These are phyloP conservation scores for Fistulinella prunicolor DNA, from an alignment of 768 basidiomycete species.

Conservation along the genomic window DNA sequence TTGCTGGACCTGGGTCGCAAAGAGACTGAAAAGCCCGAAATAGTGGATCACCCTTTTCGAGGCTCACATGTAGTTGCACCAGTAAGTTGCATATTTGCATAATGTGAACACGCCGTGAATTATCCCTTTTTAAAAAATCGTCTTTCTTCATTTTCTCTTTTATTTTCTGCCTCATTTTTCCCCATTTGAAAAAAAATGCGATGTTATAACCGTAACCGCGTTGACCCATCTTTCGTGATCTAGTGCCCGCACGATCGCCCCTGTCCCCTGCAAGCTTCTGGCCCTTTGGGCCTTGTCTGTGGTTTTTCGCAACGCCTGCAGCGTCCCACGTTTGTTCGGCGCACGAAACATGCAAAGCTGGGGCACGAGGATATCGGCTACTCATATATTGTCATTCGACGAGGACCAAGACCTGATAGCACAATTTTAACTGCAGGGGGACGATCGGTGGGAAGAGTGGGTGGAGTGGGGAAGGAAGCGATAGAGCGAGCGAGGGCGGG, in stretches of 20 bases:
- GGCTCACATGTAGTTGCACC: slow-evolving; percentile 89
- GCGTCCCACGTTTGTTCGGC: slow-evolving; percentile 79
- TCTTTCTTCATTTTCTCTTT: slow-evolving; percentile 1
- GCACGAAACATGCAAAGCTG: slow-evolving; percentile 79
- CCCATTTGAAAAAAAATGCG: slow-evolving; percentile 15
- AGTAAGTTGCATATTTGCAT: slow-evolving; percentile 43
- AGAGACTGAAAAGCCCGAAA: slow-evolving; percentile 50
- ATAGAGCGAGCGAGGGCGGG: slow-evolving; percentile 24
- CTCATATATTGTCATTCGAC: slow-evolving; percentile 85
- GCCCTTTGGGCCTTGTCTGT: slow-evolving; percentile 56
- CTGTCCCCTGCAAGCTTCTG: slow-evolving; percentile 74
- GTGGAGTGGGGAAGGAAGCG: slow-evolving; percentile 30
- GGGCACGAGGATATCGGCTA: slow-evolving; percentile 89
- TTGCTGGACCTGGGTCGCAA: slow-evolving; percentile 62
- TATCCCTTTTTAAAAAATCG: too few species aligned
- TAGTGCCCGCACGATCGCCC: slow-evolving; percentile 89
- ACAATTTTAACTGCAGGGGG: slow-evolving; percentile 3
- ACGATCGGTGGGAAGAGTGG: slow-evolving; percentile 25
- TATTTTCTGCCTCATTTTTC: background rate
- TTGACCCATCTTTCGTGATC: slow-evolving; percentile 2
- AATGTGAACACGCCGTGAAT: background rate
- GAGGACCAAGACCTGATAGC: slow-evolving; percentile 63
- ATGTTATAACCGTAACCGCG: slow-evolving; percentile 3
- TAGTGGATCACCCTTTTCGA: slow-evolving; percentile 33
- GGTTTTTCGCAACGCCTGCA: slow-evolving; percentile 87